These are phyloP conservation scores for Hygrocybe coccinea DNA, from an alignment of 768 basidiomycete genomes.

Conservation along the genomic window DNA sequence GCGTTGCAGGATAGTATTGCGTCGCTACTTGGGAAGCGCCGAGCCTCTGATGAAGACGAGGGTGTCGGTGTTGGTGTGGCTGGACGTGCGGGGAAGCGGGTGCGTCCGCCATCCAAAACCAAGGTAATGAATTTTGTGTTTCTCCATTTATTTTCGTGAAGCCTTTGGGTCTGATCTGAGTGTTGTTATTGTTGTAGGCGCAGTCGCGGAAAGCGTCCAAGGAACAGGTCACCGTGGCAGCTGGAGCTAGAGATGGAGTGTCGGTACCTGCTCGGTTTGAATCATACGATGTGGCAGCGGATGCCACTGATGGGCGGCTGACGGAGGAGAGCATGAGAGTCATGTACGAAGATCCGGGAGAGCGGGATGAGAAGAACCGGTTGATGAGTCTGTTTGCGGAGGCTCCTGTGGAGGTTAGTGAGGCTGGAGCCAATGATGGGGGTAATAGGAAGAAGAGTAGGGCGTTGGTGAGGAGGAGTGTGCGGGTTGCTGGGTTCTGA, in stretches of 20 bases:
- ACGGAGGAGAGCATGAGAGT: constrained; percentile 51
- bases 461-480: constrained; percentile 16
- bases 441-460: constrained; percentile 7
- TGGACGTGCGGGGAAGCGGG: constrained; percentile 32
- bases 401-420: constrained; percentile 15
- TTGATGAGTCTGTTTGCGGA: constrained; percentile 51
- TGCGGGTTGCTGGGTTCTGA: constrained; percentile 27
- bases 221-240: constrained; percentile 20
- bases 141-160: neutral
- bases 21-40: constrained; percentile 64
- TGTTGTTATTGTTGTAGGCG: constrained; percentile 20
- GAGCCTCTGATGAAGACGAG: constrained; percentile 39
- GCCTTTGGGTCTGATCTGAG: too few relatives aligned
- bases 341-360: constrained; percentile 63
- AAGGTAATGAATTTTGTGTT: constrained; percentile 21
- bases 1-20: constrained; percentile 67
- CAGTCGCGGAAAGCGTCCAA: constrained; percentile 38
- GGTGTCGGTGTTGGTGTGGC: neutral
- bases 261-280: constrained; percentile 22
- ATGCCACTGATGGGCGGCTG: constrained; percentile 24
- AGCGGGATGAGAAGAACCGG: constrained; percentile 53
- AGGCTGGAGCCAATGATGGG: constrained; percentile 1
- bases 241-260: constrained; percentile 13
- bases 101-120: constrained; percentile 33
- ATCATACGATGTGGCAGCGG: constrained; percentile 27